Evolutionary conservation across 768 basidiomycete species (phyloP), one percentile per base, ranked within the genome.

Genomic region (Lactarius psammicola): DNA sequence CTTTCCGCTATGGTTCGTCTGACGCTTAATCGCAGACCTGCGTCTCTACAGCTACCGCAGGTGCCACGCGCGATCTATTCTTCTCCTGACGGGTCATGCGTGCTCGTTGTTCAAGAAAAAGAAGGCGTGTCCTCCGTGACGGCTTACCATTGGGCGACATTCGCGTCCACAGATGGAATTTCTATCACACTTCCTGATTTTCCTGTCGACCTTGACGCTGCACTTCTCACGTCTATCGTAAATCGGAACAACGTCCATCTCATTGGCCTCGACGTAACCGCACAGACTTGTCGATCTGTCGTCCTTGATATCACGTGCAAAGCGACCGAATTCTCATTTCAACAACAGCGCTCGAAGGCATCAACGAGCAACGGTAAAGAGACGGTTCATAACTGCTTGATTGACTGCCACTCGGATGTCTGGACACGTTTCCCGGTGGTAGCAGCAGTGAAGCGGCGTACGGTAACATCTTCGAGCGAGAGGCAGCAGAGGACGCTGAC

Each of bases 81-180:
- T 1, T 79, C 85, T 0, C 83, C 85, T 0, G 85, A 86, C 68
- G 84, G 83, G 0, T 76, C 85, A 31, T 85, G 84, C 68, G 69
- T 85, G 23, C 56, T 85, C 36, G 72, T 79, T 2, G 66, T 76
- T 4, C 75, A 78, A n/a, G 30, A 68, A 4, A 33, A 26, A 23
- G 30, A 66, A 11, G 30, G 31, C 23, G 20, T 11, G 1, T 56
- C 60, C 7, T 42, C 57, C 56, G 44, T 82, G 3, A 77, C 74
- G 2, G 79, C 80, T 0, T 84, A 81, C 65, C 86, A 86, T 67
- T 85, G 81, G 82, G 75, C 73, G 8, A 83, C 83, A 0, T 85
- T 87, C 66, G 86, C 85, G 2, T 80, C 81, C 0, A 74, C 78
- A 0, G 71, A 76, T 13, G 85, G 84, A 18, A 80, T 79, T 23